phyloP scores from a whole-genome alignment of 208 protist species.

The Vickermania ingenoplastis region DNA sequence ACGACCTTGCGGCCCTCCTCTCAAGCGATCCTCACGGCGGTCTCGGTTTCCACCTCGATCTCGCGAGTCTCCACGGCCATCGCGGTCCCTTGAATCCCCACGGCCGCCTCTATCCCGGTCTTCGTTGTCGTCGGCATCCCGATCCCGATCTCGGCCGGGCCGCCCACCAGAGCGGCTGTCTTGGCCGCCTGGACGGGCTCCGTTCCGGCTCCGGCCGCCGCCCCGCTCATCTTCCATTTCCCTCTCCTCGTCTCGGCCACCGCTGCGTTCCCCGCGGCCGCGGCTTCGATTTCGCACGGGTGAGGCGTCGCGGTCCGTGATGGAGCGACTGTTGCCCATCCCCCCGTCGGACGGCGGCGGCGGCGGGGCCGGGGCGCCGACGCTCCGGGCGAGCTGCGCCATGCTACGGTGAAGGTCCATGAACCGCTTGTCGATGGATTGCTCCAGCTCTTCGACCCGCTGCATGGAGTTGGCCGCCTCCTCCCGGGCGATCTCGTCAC shows the following conservation, averaged over 20 bases:
- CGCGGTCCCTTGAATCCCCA: neutral
- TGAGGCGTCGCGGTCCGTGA: neutral
- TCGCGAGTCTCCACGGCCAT: neutral
- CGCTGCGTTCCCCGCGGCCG: neutral
- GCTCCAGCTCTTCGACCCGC: slow-evolving; percentile 51
- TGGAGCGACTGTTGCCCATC: neutral
- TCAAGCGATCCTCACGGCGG: neutral
- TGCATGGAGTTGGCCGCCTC: slow-evolving; percentile 62
- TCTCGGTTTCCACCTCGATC: neutral
- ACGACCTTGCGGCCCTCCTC: neutral
- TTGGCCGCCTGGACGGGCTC: too few relatives aligned
- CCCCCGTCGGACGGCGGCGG: neutral
- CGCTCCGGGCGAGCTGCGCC: slow-evolving; percentile 17
- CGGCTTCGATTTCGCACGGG: neutral
- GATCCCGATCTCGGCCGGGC: neutral
- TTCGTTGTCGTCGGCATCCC: neutral
- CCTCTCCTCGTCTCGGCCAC: neutral
- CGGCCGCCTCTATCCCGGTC: neutral
- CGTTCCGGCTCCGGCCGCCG: neutral
- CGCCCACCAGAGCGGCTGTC: too few relatives aligned
- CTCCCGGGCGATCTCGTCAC: slow-evolving; percentile 64
- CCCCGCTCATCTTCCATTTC: neutral
- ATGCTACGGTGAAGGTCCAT: slow-evolving; percentile 44
- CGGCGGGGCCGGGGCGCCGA: neutral
- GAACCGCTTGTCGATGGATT: slow-evolving; percentile 49